Conservation (phyloP, 805 yeast species). For the Saccharomycopsis fermentans region DNA sequence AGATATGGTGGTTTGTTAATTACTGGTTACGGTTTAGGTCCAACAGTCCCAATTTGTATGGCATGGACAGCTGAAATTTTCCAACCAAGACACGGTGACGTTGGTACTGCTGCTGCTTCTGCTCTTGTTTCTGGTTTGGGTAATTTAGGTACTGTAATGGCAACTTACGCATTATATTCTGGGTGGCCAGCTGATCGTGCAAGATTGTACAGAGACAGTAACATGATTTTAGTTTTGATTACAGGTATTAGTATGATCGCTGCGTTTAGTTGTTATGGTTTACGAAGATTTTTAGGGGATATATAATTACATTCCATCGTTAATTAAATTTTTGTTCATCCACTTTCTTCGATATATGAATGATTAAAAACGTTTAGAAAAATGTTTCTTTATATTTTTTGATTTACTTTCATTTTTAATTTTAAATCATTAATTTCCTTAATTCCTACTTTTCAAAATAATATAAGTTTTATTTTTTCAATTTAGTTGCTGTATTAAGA, state of each 20-base stretch:
- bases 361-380: no score
- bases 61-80: slow-evolving; percentile 73
- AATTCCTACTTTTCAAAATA: no score
- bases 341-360: no score
- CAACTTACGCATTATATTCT: slow-evolving; percentile 73
- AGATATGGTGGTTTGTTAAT: slow-evolving; percentile 72
- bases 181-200: slow-evolving; percentile 79
- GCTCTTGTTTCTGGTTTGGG: slow-evolving; percentile 84
- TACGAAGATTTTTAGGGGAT: slow-evolving; percentile 14
- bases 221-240: slow-evolving; percentile 77
- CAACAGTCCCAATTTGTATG: slow-evolving; percentile 85
- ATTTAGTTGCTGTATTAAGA: no score
- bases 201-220: slow-evolving; percentile 54
- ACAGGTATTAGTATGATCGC: slow-evolving; percentile 62
- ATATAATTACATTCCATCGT: neutral
- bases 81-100: slow-evolving; percentile 62
- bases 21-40: slow-evolving; percentile 82
- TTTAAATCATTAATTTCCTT: no score
- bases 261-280: slow-evolving; percentile 23
- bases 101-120: slow-evolving; percentile 74
- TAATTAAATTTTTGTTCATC: no score
- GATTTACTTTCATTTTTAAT: no score
- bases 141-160: slow-evolving; percentile 74
- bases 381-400: no score
- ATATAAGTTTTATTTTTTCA: no score